These are phyloP conservation scores for Persicaria maculosa DNA, from an alignment of 148 eudicot genomes.

Conservation along the genomic window DNA sequence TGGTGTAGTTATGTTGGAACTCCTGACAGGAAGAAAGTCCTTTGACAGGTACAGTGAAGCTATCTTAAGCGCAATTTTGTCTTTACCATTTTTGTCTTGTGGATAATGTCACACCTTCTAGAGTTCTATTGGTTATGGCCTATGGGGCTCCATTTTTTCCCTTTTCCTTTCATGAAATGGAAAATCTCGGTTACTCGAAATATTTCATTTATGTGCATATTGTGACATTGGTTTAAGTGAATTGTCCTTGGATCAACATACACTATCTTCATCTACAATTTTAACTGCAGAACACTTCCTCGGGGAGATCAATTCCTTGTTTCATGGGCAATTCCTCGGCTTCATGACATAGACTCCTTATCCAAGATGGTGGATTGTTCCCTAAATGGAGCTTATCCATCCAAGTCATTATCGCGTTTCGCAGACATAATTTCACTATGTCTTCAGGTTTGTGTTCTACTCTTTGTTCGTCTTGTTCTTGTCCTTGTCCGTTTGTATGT, in stretches of 20 bases:
- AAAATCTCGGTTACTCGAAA: background rate
- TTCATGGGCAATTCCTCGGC: constrained; percentile 80
- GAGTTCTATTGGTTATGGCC: too few species aligned
- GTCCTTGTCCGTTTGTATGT: background rate
- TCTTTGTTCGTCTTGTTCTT: background rate
- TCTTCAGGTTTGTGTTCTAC: constrained; percentile 51
- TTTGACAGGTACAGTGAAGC: constrained; percentile 63
- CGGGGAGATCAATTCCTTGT: constrained; percentile 79
- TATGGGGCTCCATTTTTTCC: too few species aligned
- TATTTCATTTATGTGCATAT: background rate
- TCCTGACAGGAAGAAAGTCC: constrained; percentile 78
- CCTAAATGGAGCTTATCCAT: constrained; percentile 57
- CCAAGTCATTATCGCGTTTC: constrained; percentile 79
- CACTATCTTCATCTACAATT: background rate
- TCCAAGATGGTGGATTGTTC: constrained; percentile 91
- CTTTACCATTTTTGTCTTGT: background rate
- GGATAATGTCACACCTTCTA: too few species aligned
- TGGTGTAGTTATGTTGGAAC: constrained; percentile 92
- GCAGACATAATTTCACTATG: constrained; percentile 93
- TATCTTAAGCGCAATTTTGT: background rate
- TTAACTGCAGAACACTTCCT: constrained; percentile 43
- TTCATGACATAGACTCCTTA: constrained; percentile 87
- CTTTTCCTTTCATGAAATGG: background rate
- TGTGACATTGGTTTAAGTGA: background rate
- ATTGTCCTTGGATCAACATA: background rate